Conservation (phyloP, 352 stramenopile species). For the Globisporangium canariense region DNA sequence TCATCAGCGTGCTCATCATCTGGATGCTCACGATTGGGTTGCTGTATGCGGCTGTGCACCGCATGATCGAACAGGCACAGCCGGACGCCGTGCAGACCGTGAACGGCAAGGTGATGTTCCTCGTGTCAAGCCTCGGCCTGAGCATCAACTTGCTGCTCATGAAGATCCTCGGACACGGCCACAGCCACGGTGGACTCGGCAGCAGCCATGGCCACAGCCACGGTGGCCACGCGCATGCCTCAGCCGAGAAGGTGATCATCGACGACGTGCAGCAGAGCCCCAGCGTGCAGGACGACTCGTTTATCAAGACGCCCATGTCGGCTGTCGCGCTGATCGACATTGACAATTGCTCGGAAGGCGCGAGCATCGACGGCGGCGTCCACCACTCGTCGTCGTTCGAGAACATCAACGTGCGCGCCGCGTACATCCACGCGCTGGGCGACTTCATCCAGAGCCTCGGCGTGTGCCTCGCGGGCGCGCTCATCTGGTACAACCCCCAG, state of each 20-base stretch:
- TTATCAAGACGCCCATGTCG: slow-evolving; percentile 73
- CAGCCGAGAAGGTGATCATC: slow-evolving; percentile 22
- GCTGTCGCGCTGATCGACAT: slow-evolving; percentile 69
- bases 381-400: slow-evolving; percentile 47
- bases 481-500: slow-evolving; percentile 96
- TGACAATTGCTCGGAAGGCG: slow-evolving; percentile 18
- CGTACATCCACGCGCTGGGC: slow-evolving; percentile 96
- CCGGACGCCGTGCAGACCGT: slow-evolving; percentile 53
- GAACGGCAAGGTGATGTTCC: slow-evolving; percentile 95
- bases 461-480: slow-evolving; percentile 93
- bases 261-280: slow-evolving; percentile 40
- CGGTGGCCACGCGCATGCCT: slow-evolving; percentile 24
- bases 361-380: slow-evolving; percentile 7
- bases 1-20: slow-evolving; percentile 93
- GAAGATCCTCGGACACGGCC: slow-evolving; percentile 84
- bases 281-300: slow-evolving; percentile 40
- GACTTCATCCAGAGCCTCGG: slow-evolving; percentile 97
- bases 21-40: slow-evolving; percentile 92
- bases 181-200: slow-evolving; percentile 44
- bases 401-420: slow-evolving; percentile 97
- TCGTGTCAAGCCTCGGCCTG: slow-evolving; percentile 92
- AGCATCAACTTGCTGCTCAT: slow-evolving; percentile 94
- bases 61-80: slow-evolving; percentile 60
- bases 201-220: slow-evolving; percentile 56
- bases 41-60: slow-evolving; percentile 86